phyloP scores from a whole-genome alignment of 1,284 basidiomycete species.

The Vanrija humicola region DNA sequence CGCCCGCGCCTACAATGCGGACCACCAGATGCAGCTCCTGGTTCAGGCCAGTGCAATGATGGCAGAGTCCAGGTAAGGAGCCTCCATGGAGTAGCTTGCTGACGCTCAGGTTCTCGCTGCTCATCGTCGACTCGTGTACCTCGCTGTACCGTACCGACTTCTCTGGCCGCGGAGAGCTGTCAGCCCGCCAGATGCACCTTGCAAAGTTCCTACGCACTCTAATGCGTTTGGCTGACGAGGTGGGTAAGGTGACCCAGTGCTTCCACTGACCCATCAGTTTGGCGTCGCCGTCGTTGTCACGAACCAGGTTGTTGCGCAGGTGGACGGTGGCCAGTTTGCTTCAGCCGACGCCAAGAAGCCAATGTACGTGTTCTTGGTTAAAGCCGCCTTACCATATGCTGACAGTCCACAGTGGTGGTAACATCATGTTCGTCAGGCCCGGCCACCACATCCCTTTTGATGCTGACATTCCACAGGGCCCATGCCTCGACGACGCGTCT shows the following conservation, averaged over 20 bases:
- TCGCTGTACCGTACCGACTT: slow-evolving; percentile 96
- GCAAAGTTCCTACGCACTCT: slow-evolving; percentile 93
- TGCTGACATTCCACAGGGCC: slow-evolving; percentile 51
- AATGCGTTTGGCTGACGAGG: slow-evolving; percentile 93
- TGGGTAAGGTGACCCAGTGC: slow-evolving; percentile 42
- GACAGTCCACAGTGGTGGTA: slow-evolving; percentile 60
- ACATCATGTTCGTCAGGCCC: slow-evolving; percentile 61
- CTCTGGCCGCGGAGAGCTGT: slow-evolving; percentile 90
- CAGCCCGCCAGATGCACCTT: slow-evolving; percentile 92
- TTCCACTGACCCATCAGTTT: slow-evolving; percentile 58
- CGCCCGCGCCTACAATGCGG: slow-evolving; percentile 96
- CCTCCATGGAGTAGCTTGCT: neutral
- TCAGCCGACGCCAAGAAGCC: slow-evolving; percentile 86
- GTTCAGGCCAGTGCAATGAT: slow-evolving; percentile 92
- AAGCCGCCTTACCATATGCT: neutral
- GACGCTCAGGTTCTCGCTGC: slow-evolving; percentile 74
- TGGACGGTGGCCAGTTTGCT: slow-evolving; percentile 84
- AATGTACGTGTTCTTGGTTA: slow-evolving; percentile 52
- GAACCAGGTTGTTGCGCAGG: slow-evolving; percentile 98
- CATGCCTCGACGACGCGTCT: slow-evolving; percentile 93
- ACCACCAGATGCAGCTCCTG: slow-evolving; percentile 89
- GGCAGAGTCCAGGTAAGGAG: slow-evolving; percentile 82
- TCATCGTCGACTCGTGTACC: slow-evolving; percentile 96
- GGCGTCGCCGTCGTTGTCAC: slow-evolving; percentile 96
- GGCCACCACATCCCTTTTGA: neutral